phyloP scores from a whole-genome alignment of 139 green algal genomes.

The Microglena sp. region DNA sequence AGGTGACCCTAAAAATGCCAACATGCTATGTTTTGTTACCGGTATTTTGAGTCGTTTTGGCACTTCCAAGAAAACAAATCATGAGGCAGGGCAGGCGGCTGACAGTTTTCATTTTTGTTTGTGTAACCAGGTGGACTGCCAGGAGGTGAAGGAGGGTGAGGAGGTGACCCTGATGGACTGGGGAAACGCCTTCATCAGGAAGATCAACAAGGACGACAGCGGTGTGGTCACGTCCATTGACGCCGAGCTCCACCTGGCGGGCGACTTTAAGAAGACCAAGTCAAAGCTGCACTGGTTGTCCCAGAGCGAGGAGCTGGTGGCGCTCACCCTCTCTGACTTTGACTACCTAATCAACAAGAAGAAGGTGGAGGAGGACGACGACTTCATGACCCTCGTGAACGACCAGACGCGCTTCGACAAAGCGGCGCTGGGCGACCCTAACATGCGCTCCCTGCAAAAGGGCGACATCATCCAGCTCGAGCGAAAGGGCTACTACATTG shows the following conservation, averaged over 20 bases:
- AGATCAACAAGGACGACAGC: slow-evolving; percentile 23
- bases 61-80: too few species aligned
- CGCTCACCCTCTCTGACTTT: slow-evolving; percentile 66
- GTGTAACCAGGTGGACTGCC: slow-evolving; percentile 68
- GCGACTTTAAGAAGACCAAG: slow-evolving; percentile 90
- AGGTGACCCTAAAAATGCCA: too few species aligned
- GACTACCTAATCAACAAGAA: slow-evolving; percentile 93
- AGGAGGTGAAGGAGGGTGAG: slow-evolving; percentile 64
- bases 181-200: slow-evolving; percentile 82
- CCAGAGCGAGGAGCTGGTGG: slow-evolving; percentile 28
- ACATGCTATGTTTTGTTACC: not conserved
- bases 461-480: slow-evolving; percentile 94
- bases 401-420: slow-evolving; percentile 38
- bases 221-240: slow-evolving; percentile 33
- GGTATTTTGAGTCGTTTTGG: not conserved
- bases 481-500: slow-evolving; percentile 94
- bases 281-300: slow-evolving; percentile 96
- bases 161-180: slow-evolving; percentile 98
- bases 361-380: slow-evolving; percentile 83
- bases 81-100: too few species aligned
- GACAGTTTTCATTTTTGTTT: not conserved
- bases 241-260: slow-evolving; percentile 72
- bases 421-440: slow-evolving; percentile 68
- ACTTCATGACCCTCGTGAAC: slow-evolving; percentile 72
- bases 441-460: slow-evolving; percentile 86